These are phyloP conservation scores for Fagopyrum tataricum DNA, from an alignment of 148 eudicot species.

Conservation along the genomic window DNA sequence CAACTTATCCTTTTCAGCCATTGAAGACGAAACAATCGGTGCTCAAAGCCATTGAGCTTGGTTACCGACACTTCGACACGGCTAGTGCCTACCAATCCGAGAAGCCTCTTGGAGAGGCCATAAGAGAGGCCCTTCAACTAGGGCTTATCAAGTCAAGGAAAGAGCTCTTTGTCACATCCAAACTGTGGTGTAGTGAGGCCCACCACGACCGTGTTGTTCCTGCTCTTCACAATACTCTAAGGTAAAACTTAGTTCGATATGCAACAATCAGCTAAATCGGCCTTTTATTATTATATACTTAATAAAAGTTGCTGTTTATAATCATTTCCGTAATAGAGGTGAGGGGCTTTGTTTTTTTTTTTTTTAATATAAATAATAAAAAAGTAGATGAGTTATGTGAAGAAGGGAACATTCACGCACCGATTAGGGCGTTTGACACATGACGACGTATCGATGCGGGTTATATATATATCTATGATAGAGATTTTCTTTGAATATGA, in stretches of 20 bases:
- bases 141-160: conserved; percentile 33
- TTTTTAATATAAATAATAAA: too few relatives aligned
- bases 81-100: conserved; percentile 33
- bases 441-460: too few relatives aligned
- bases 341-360: too few relatives aligned
- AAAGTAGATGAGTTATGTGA: too few relatives aligned
- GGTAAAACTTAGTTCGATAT: too few relatives aligned
- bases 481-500: background rate
- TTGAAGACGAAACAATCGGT: conserved; percentile 15
- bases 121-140: conserved; percentile 23
- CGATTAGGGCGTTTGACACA: too few relatives aligned
- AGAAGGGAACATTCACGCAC: too few relatives aligned
- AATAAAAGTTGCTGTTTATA: too few relatives aligned
- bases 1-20: conserved; percentile 6
- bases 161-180: conserved; percentile 45
- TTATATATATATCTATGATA: too few relatives aligned
- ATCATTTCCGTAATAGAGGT: too few relatives aligned
- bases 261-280: too few relatives aligned
- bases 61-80: conserved; percentile 41
- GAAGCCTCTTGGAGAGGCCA: conserved; percentile 28
- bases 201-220: conserved; percentile 33
- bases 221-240: conserved; percentile 29
- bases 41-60: conserved; percentile 25
- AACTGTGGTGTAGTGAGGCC: conserved; percentile 44
- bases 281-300: too few relatives aligned